Evolutionary conservation across 2,329 filamentous ascomycete genomes (phyloP), one percentile per base, ranked within the genome.

Genomic region (Claviceps quebecensis): DNA sequence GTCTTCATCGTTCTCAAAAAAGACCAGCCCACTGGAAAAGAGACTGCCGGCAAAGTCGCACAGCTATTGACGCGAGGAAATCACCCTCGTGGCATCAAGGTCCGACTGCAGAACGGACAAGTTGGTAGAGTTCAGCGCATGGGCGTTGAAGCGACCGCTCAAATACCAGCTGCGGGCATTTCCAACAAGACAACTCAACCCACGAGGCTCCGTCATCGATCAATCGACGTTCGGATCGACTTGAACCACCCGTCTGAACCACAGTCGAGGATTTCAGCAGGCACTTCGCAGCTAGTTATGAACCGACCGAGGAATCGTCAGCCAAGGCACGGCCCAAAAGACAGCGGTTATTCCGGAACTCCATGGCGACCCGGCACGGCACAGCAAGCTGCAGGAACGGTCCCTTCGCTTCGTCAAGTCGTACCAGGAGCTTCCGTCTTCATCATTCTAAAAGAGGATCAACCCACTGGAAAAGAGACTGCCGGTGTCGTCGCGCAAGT

Each of bases 71-170:
- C 86, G 2, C 72, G 77, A 1, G 84, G 84, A 26, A 79, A 90
- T 57, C 86, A 91, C 59, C 84, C 84, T 2, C 75, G 84, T 9
- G 86, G 86, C 38, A 86, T 90, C 69, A 91, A 90, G 65, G 85
- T 90, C 23, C 78, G 86, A 2, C 71, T 91, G 5, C 68, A 70
- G 1, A 84, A 86, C 63, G 86, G 86, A 1, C 74, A 83, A 26
- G 78, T 91, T 2, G 86, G 86, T 2, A 71, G 86, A 16, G 86
- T 91, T 29, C 86, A 90, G 65, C 70, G 73, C 45, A 73, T 87
- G 65, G 70, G 66, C 16, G 50, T 61, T 45, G 55, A 54, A 41
- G 37, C 47, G 16, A 26, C 50, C 47, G 36, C 52, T 36, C 53
- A 49, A 47, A 17, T 4, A 43, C 14, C 22, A 44, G 13, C 44